A percentile compares a stretch with the other conserved stretches of the same genome.
phyloP scores from a whole-genome alignment of 306 rosid species.

The Cicer pinnatifidum region DNA sequence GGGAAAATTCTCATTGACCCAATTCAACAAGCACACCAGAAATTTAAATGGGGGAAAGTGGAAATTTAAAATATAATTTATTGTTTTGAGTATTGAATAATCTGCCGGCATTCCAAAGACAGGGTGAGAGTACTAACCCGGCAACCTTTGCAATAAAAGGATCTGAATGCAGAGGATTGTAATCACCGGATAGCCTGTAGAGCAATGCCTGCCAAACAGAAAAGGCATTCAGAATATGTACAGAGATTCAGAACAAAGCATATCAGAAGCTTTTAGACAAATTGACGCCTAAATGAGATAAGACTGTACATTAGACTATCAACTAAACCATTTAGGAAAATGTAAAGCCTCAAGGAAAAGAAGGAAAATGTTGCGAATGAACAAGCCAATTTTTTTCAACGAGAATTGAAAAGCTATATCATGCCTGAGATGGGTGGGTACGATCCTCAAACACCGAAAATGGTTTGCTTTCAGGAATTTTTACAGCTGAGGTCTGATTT shows the following conservation, averaged over 20 bases:
- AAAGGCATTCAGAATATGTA: constrained; percentile 36
- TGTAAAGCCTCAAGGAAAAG: neutral
- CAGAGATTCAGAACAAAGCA: constrained; percentile 24
- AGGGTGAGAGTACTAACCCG: constrained; percentile 67
- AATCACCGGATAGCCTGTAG: constrained; percentile 86
- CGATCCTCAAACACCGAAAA: constrained; percentile 72
- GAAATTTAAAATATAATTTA: constrained; percentile 26
- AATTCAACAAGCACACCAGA: constrained; percentile 28
- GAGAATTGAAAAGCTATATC: constrained; percentile 40
- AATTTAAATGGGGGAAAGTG: neutral
- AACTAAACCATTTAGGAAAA: constrained; percentile 11
- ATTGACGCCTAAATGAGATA: neutral
- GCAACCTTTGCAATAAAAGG: constrained; percentile 81
- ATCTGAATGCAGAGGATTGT: constrained; percentile 95
- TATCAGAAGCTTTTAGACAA: constrained; percentile 15
- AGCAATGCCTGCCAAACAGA: constrained; percentile 82
- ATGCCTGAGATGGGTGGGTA: constrained; percentile 84
- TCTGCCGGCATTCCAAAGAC: constrained; percentile 20
- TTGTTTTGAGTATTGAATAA: constrained; percentile 36
- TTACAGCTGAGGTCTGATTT: constrained; percentile 56
- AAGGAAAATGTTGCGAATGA: neutral
- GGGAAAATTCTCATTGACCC: constrained; percentile 20
- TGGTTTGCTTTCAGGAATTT: constrained; percentile 75
- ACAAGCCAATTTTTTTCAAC: constrained; percentile 35
- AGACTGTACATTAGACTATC: neutral